Evolutionary conservation across 2,329 filamentous ascomycete species (phyloP).

Genomic region (Gremmenia infestans): DNA sequence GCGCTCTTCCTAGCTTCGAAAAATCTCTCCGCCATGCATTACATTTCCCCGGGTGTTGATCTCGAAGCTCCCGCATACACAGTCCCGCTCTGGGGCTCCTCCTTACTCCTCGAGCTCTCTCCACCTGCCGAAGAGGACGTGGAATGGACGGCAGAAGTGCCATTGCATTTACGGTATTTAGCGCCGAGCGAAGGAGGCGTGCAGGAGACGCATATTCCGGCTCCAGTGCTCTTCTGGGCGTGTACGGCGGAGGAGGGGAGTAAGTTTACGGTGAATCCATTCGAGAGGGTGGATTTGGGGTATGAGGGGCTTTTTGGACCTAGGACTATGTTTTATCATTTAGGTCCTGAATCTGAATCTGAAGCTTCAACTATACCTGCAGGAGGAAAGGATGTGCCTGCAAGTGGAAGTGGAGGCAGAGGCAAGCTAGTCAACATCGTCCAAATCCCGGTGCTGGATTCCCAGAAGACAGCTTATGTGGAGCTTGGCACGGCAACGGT

Average conservation of each 20-base stretch:
- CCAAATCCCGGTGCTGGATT: slow-evolving; percentile 60
- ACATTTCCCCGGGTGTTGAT: slow-evolving; percentile 72
- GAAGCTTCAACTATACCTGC: background rate
- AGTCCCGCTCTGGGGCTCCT: slow-evolving; percentile 71
- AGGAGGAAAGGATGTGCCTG: background rate
- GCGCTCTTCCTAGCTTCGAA: slow-evolving; percentile 74
- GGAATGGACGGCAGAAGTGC: slow-evolving; percentile 64
- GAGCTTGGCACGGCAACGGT: slow-evolving; percentile 51
- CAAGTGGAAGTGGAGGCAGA: slow-evolving; percentile 7
- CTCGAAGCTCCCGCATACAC: slow-evolving; percentile 87
- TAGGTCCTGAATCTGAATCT: slow-evolving; percentile 41
- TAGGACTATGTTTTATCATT: slow-evolving; percentile 78
- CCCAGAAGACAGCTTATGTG: slow-evolving; percentile 44
- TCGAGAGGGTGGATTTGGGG: slow-evolving; percentile 78
- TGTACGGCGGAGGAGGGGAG: slow-evolving; percentile 63
- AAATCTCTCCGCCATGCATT: slow-evolving; percentile 64
- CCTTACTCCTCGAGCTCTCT: slow-evolving; percentile 68
- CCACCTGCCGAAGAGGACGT: slow-evolving; percentile 36
- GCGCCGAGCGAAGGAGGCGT: slow-evolving; percentile 53
- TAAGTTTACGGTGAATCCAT: slow-evolving; percentile 73
- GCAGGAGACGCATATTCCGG: slow-evolving; percentile 58
- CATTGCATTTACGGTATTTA: slow-evolving; percentile 82
- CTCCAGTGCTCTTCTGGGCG: slow-evolving; percentile 86
- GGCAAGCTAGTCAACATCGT: slow-evolving; percentile 47
- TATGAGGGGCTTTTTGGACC: slow-evolving; percentile 77